These are phyloP conservation scores for Sarcocystis neurona DNA, from an alignment of 169 alveolate species.

Conservation along the genomic window DNA sequence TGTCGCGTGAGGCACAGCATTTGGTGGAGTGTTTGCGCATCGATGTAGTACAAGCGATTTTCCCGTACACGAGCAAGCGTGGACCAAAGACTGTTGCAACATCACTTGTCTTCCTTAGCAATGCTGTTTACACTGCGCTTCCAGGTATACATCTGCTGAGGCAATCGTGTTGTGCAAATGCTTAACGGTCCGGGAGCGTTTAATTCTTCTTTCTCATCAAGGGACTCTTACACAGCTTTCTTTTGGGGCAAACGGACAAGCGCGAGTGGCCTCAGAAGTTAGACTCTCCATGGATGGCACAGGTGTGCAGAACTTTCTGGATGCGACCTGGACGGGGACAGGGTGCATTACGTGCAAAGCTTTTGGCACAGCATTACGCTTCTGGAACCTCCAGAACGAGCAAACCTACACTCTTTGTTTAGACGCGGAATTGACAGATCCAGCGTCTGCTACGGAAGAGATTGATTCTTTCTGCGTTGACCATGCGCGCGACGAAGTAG, in stretches of 20 bases:
- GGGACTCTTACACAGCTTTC: constrained; percentile 7
- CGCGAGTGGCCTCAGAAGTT: background rate
- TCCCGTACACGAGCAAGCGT: background rate
- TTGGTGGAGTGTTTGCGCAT: background rate
- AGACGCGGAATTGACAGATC: background rate
- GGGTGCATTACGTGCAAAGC: background rate
- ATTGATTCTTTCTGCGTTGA: background rate
- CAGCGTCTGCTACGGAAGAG: background rate
- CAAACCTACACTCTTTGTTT: background rate
- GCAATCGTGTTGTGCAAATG: background rate
- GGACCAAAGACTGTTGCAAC: background rate
- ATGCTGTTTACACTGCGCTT: background rate
- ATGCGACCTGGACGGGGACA: background rate
- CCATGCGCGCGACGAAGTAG: background rate
- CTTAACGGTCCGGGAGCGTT: background rate
- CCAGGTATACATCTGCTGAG: constrained; percentile 8
- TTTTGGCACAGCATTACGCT: background rate
- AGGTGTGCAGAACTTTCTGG: background rate
- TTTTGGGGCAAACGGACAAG: background rate
- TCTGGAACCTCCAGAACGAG: constrained; percentile 1
- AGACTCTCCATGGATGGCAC: background rate
- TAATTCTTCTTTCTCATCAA: background rate
- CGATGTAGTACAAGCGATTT: background rate
- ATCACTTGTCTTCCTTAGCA: background rate
- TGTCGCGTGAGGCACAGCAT: background rate